Conservation (phyloP, 352 stramenopile genomes). For the Phytophthora pinifolia region DNA sequence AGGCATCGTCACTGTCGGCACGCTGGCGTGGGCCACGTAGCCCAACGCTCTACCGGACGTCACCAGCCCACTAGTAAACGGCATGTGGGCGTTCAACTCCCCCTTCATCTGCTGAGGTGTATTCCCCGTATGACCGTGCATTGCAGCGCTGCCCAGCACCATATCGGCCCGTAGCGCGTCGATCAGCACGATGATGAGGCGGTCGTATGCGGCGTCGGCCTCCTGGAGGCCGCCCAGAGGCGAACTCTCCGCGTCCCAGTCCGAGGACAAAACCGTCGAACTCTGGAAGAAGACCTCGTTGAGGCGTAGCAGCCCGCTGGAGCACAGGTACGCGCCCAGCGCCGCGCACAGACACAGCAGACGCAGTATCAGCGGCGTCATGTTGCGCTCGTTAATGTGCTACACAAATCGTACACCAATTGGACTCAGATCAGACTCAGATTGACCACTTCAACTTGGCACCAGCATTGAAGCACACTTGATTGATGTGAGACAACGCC, state of each 20-base stretch:
- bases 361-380: constrained; percentile 22
- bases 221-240: constrained; percentile 4
- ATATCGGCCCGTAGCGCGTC: constrained; percentile 88
- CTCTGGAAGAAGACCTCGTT: constrained; percentile 54
- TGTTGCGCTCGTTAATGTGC: constrained; percentile 4
- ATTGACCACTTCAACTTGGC: constrained; percentile 19
- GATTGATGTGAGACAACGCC: not conserved
- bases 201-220: constrained; percentile 48
- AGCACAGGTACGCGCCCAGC: constrained; percentile 47
- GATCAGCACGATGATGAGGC: constrained; percentile 86
- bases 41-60: constrained; percentile 48
- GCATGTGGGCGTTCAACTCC: constrained; percentile 73
- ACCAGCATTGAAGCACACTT: no score
- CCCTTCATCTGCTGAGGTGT: constrained; percentile 4
- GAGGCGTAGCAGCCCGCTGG: constrained; percentile 57
- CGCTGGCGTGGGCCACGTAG: constrained; percentile 79
- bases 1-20: constrained; percentile 90
- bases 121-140: constrained; percentile 25
- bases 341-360: constrained; percentile 44
- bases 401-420: constrained; percentile 16
- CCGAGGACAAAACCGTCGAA: not conserved
- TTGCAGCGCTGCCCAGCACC: constrained; percentile 67
- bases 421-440: constrained; percentile 3
- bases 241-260: constrained; percentile 6
- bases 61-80: constrained; percentile 58